phyloP scores from a whole-genome alignment of 1,284 basidiomycete genomes.

The Albatrellus sp. region DNA sequence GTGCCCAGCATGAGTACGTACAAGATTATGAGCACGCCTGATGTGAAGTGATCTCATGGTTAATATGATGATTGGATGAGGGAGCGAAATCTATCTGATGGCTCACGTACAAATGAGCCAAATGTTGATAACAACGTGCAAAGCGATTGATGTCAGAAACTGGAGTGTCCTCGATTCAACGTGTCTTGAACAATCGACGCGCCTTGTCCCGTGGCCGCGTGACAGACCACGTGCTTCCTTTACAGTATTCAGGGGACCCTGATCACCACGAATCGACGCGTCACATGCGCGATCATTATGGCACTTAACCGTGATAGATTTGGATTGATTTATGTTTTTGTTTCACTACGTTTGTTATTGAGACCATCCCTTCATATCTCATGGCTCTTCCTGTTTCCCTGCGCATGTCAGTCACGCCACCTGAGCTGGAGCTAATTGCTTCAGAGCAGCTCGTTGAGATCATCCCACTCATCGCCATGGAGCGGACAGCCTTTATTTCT shows the following conservation, averaged over 20 bases:
- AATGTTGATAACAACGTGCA: too few relatives aligned
- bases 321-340: neutral
- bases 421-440: slow-evolving; percentile 79
- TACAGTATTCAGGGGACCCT: neutral
- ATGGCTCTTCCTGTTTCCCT: slow-evolving; percentile 54
- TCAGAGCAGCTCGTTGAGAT: slow-evolving; percentile 75
- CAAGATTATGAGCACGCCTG: too few relatives aligned
- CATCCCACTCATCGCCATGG: slow-evolving; percentile 78
- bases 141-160: too few relatives aligned
- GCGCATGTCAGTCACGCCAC: slow-evolving; percentile 53
- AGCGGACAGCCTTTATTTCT: slow-evolving; percentile 78
- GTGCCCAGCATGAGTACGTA: slow-evolving; percentile 30
- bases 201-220: neutral
- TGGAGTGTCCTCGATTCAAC: too few relatives aligned
- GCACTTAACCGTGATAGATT: neutral
- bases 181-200: neutral
- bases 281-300: neutral
- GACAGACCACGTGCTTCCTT: neutral
- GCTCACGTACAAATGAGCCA: too few relatives aligned
- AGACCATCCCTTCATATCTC: neutral
- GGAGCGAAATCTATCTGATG: neutral
- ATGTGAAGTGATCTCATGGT: too few relatives aligned
- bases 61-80: neutral
- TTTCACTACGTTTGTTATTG: neutral
- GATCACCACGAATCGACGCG: neutral